Conservation (phyloP, 2,329 filamentous ascomycete genomes). For the Aspergillus awamori region DNA sequence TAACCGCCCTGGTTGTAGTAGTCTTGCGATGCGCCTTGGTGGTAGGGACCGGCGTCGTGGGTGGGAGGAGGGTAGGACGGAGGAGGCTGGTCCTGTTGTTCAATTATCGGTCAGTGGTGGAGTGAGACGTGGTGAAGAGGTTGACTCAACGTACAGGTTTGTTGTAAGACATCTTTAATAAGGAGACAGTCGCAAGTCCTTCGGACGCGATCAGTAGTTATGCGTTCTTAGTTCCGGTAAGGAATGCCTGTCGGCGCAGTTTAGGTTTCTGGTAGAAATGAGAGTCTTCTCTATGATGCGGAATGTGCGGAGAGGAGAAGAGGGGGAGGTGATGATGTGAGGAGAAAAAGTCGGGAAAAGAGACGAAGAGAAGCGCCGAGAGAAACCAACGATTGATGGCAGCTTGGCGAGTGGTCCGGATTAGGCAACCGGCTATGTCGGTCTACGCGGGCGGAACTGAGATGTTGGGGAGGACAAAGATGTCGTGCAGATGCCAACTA, state of each 20-base stretch:
- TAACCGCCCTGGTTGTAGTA: constrained; percentile 35
- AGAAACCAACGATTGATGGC: neutral
- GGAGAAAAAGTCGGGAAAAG: neutral
- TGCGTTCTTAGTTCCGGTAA: neutral
- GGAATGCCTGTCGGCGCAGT: neutral
- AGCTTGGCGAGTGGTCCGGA: constrained; percentile 9
- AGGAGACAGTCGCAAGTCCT: neutral
- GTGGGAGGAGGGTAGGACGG: constrained; percentile 42
- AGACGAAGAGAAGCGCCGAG: neutral
- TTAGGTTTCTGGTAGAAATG: neutral
- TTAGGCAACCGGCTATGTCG: constrained; percentile 8
- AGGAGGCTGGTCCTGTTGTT: constrained; percentile 35
- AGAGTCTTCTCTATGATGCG: neutral
- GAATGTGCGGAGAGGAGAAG: neutral
- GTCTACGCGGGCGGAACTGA: neutral
- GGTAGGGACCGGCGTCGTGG: constrained; percentile 37
- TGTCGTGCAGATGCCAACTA: neutral
- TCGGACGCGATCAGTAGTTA: neutral
- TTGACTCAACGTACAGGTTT: constrained; percentile 33
- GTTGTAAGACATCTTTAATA: constrained; percentile 34
- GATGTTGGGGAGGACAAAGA: neutral
- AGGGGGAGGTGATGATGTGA: neutral
- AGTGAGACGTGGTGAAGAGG: neutral
- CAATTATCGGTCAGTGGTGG: neutral
- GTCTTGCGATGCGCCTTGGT: constrained; percentile 33